Evolutionary conservation across 352 stramenopile species (phyloP), one percentile per base, ranked within the genome.

Genomic region (Pythium pectinolyticum): DNA sequence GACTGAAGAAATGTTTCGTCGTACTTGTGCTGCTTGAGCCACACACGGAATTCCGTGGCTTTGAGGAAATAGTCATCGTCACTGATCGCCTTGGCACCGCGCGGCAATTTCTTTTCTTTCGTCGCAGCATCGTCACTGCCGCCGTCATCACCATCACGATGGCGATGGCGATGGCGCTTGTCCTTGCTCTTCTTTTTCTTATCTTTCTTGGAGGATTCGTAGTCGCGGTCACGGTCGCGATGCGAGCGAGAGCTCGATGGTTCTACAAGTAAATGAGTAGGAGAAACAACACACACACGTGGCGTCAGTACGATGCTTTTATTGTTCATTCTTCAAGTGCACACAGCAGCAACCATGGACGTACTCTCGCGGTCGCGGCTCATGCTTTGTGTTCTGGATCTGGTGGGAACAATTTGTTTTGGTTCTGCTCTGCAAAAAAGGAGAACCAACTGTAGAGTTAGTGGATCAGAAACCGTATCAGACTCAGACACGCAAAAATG

Each of bases 31-130:
- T 82, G 76, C 15, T 74, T 68, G 39, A 93, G 72, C 84, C 84
- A 93, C 20, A 90, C 78, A 47, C 84, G 80, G 51, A 93, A 93
- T 53, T 93, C 81, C 5, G 67, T 81, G 27, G 80, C 71, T 10
- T 72, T 73, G 56, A 84, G 40, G 59, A 90, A 93, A 68, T 83
- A 93, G 65, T 93, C 84, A 53, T 84, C 80, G 22, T 82, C 66
- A 3, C 66, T 74, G 61, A 90, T 80, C 35, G 30, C 51, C 22
- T 54, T 32, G 17, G 58, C 70, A 19, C 66, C 68, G 40, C 61
- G 72, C 9, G 64, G 64, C n/a, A 76, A 35, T 37, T 62, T 20
- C 14, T 34, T n/a, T 28, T 30, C 41, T 28, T 28, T 1, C 68
- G 55, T 52, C 28, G 31, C 43, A 30, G 39, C n/a, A n/a, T 65